Evolutionary conservation across 2,329 filamentous ascomycete genomes (phyloP).

Genomic region (Venturia aucupariae): DNA sequence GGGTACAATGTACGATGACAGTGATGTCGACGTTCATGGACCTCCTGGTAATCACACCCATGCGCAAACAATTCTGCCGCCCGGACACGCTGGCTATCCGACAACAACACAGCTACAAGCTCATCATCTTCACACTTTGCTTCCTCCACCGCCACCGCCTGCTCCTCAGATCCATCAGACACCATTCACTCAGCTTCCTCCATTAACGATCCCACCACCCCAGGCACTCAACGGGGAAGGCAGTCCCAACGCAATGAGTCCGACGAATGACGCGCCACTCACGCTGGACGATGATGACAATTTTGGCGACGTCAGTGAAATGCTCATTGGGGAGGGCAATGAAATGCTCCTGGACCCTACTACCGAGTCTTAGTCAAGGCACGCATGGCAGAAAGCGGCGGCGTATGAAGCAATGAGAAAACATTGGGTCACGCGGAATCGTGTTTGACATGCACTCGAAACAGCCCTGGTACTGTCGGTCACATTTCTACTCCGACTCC

Average conservation of each 20-base stretch:
- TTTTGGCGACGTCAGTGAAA: conserved; percentile 10
- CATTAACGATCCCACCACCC: conserved; percentile 9
- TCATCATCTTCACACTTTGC: not conserved
- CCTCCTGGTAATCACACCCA: not conserved
- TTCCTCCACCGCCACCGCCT: conserved; percentile 11
- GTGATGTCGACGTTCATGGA: not conserved
- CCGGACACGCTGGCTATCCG: not conserved
- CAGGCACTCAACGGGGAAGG: not conserved
- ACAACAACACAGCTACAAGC: conserved; percentile 5
- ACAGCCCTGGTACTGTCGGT: not conserved
- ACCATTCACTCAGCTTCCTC: conserved; percentile 10
- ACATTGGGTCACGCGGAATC: not conserved
- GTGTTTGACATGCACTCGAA: not conserved
- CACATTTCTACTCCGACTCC: conserved; percentile 23
- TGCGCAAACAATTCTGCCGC: not conserved
- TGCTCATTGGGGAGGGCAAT: not conserved
- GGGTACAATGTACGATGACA: conserved; percentile 22
- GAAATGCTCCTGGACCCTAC: not conserved
- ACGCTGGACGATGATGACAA: conserved; percentile 13
- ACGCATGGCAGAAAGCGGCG: not conserved
- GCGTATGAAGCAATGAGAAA: not conserved
- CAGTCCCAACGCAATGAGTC: conserved; percentile 13
- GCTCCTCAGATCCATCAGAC: conserved; percentile 5
- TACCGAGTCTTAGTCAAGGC: not conserved
- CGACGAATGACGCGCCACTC: conserved; percentile 14